Conservation (phyloP, 2,329 filamentous ascomycete species). For the Pestalotiopsis sp. region DNA sequence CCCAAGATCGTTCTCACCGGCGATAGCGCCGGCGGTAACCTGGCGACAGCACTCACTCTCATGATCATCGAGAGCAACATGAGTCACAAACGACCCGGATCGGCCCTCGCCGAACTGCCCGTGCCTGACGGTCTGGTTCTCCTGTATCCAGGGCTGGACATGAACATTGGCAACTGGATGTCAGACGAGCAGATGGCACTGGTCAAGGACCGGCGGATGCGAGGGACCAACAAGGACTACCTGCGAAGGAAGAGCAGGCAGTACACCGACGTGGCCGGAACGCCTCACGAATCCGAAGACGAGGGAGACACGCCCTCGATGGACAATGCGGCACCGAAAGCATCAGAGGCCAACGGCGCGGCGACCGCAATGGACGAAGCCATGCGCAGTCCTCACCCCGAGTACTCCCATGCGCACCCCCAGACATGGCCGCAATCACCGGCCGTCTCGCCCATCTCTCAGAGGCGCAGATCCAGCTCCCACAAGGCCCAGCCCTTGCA, state of each 20-base stretch:
- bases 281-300: conserved; percentile 79
- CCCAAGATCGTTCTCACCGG: conserved; percentile 76
- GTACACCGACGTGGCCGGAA: conserved; percentile 82
- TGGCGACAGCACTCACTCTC: conserved; percentile 78
- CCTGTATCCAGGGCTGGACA: conserved; percentile 88
- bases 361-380: conserved; percentile 15
- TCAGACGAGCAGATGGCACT: conserved; percentile 96
- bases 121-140: conserved; percentile 80
- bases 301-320: conserved; percentile 56
- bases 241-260: conserved; percentile 85
- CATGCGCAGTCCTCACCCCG: conserved; percentile 44
- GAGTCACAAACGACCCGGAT: conserved; percentile 56
- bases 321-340: conserved; percentile 23
- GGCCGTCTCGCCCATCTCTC: conserved; percentile 19
- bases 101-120: conserved; percentile 64
- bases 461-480: conserved; percentile 36
- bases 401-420: conserved; percentile 53
- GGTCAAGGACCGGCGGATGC: conserved; percentile 79
- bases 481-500: conserved; percentile 64
- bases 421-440: conserved; percentile 35
- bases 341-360: conserved; percentile 16
- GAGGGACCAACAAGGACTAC: conserved; percentile 78
- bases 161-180: conserved; percentile 99
- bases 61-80: conserved; percentile 84
- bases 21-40: conserved; percentile 82